Percentiles rank a stretch among this genome's conserved stretches.
These are phyloP conservation scores for Sporisorium sorghi DNA, from an alignment of 1,284 basidiomycete species.

Conservation along the genomic window DNA sequence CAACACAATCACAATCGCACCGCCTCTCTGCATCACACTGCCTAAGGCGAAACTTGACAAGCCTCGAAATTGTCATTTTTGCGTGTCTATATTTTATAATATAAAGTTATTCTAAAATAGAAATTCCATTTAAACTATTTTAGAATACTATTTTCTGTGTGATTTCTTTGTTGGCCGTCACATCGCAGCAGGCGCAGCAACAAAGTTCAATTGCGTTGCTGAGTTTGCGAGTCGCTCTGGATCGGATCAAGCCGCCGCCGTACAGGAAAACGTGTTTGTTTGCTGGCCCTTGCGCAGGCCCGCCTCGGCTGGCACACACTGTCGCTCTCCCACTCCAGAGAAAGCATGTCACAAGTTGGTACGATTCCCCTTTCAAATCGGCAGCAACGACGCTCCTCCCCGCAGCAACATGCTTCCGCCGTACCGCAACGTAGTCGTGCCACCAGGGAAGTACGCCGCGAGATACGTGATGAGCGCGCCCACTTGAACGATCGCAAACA, in stretches of 20 bases:
- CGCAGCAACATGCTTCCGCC: constrained; percentile 61
- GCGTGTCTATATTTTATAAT: too few species aligned
- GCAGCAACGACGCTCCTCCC: constrained; percentile 62
- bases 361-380: constrained; percentile 33
- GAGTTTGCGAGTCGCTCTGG: not conserved
- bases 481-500: constrained; percentile 62
- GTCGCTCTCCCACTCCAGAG: not conserved
- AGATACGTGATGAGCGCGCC: constrained; percentile 61
- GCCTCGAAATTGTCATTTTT: too few species aligned
- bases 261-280: constrained; percentile 11
- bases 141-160: too few species aligned
- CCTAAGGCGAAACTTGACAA: too few species aligned
- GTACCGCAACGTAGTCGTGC: constrained; percentile 64
- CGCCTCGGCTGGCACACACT: too few species aligned
- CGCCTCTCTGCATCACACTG: too few species aligned
- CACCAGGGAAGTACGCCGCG: constrained; percentile 67
- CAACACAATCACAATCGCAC: too few species aligned
- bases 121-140: too few species aligned
- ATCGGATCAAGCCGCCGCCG: constrained; percentile 7
- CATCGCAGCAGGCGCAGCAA: too few species aligned
- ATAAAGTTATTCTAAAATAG: too few species aligned
- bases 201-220: too few species aligned
- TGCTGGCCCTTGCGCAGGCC: not conserved
- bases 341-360: not conserved
- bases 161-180: too few species aligned